Evolutionary conservation across 495 filamentous ascomycete genomes (phyloP).

Genomic region (Daldinia caldariorum): DNA sequence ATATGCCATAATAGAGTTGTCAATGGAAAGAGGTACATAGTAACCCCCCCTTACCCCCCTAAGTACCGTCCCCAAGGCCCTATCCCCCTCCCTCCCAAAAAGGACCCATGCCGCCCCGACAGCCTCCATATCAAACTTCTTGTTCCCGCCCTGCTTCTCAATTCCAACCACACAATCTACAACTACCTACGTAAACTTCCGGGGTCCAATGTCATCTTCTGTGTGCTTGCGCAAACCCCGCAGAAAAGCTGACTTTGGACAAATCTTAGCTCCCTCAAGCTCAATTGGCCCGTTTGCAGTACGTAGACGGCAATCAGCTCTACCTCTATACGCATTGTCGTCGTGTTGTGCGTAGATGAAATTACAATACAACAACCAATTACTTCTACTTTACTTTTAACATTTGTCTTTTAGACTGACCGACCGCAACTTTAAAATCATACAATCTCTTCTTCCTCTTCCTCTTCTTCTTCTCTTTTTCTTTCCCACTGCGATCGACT

Average conservation of each 20-base stretch:
- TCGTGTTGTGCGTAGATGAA: conserved; percentile 29
- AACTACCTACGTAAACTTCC: conserved; percentile 43
- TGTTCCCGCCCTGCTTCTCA: conserved; percentile 22
- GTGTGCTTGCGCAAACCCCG: conserved; percentile 42
- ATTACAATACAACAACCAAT: conserved; percentile 3
- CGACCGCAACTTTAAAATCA: background rate
- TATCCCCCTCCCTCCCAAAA: background rate
- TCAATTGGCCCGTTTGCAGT: conserved; percentile 44
- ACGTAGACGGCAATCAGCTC: conserved; percentile 12
- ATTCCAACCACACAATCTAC: conserved; percentile 21
- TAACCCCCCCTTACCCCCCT: background rate
- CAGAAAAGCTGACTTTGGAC: conserved; percentile 34
- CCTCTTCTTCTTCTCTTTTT: background rate
- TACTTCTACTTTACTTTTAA: conserved; percentile 8
- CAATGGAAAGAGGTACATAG: background rate
- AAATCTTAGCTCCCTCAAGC: conserved; percentile 35
- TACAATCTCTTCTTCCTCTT: background rate
- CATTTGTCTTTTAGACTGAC: conserved; percentile 4
- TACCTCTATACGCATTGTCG: conserved; percentile 23
- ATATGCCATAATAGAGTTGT: background rate
- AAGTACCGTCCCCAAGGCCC: background rate
- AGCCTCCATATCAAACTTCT: conserved; percentile 22
- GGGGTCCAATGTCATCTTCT: conserved; percentile 40
- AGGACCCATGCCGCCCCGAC: conserved; percentile 1
- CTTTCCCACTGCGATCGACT: conserved; percentile 8